Evolutionary conservation across 148 eudicot species (phyloP).

Genomic region (Vaccinium darrowii): DNA sequence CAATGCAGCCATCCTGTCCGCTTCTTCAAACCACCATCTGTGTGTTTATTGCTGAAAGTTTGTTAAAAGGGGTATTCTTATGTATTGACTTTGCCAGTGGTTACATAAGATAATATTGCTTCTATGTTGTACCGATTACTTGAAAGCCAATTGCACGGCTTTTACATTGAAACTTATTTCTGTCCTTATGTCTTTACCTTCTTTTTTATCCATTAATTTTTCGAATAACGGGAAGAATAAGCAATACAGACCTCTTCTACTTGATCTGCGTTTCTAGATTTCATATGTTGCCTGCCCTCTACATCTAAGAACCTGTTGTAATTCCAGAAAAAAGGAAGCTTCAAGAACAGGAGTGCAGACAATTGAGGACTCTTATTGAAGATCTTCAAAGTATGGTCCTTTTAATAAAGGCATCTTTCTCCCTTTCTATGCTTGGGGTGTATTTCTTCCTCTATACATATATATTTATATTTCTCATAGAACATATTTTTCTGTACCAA

Average conservation of each 20-base stretch:
- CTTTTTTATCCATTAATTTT: not conserved
- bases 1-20: not conserved
- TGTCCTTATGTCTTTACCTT: not conserved
- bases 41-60: not conserved
- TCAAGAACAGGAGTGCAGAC: constrained; percentile 62
- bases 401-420: constrained; percentile 8
- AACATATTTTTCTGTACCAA: not conserved
- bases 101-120: constrained; percentile 1
- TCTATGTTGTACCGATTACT: not conserved
- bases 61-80: not conserved
- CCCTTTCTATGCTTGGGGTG: not conserved
- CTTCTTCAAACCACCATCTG: not conserved
- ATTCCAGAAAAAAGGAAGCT: constrained; percentile 68
- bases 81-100: not conserved
- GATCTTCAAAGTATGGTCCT: constrained; percentile 72
- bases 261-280: not conserved
- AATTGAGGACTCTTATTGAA: constrained; percentile 74
- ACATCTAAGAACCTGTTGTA: constrained; percentile 24
- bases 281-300: constrained; percentile 10
- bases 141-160: not conserved
- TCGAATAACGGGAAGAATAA: not conserved
- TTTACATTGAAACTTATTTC: not conserved
- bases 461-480: not conserved
- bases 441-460: not conserved
- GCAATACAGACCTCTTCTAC: not conserved